Conservation (phyloP, 2,329 filamentous ascomycete species). For the Dactylella cylindrospora region DNA sequence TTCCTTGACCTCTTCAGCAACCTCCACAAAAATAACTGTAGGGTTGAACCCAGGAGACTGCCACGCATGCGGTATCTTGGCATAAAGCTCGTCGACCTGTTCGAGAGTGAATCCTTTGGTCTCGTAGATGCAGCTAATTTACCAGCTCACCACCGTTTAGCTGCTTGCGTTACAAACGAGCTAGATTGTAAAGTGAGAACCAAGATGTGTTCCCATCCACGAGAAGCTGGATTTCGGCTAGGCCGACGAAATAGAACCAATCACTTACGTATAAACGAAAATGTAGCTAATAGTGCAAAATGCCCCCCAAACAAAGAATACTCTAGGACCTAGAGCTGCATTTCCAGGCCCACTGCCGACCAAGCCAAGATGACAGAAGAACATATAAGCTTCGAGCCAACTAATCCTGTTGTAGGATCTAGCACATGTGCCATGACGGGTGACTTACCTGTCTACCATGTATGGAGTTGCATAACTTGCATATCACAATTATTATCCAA, state of each 20-base stretch:
- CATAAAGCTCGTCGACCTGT: slow-evolving; percentile 73
- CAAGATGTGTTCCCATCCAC: too few relatives aligned
- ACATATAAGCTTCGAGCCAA: not conserved
- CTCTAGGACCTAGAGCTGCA: slow-evolving; percentile 65
- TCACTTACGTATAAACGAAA: slow-evolving; percentile 62
- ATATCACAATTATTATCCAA: not conserved
- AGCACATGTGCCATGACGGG: not conserved
- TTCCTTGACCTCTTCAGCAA: slow-evolving; percentile 23
- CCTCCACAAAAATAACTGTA: slow-evolving; percentile 23
- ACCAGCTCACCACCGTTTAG: not conserved
- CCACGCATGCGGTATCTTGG: slow-evolving; percentile 30
- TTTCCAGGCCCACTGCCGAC: slow-evolving; percentile 63
- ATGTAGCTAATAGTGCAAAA: slow-evolving; percentile 70
- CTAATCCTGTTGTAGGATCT: too few relatives aligned
- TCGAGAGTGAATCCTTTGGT: slow-evolving; percentile 82
- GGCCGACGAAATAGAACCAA: too few relatives aligned
- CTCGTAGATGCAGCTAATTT: slow-evolving; percentile 68
- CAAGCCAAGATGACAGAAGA: too few relatives aligned
- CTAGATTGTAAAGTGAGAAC: too few relatives aligned
- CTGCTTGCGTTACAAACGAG: not conserved
- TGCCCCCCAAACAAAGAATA: slow-evolving; percentile 80
- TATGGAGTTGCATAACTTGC: slow-evolving; percentile 70
- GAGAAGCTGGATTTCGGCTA: too few relatives aligned
- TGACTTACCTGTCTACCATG: slow-evolving; percentile 62
- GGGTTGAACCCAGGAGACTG: slow-evolving; percentile 17